phyloP scores from a whole-genome alignment of 495 filamentous ascomycete genomes.

The Penicillium waksmanii region DNA sequence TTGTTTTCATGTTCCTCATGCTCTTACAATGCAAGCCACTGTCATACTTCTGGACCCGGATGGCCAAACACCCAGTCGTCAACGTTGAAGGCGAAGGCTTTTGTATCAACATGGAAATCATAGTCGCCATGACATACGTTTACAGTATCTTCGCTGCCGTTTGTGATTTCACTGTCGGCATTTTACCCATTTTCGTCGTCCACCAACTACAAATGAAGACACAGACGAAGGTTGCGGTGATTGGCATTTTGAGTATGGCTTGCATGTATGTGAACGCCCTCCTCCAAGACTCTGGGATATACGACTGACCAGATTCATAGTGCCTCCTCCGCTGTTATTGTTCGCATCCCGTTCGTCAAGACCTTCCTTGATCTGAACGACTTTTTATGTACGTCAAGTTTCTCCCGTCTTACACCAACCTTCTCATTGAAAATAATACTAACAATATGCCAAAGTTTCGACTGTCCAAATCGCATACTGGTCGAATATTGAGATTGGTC shows the following conservation, averaged over 20 bases:
- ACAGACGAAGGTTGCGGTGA: conserved; percentile 31
- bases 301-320: conserved; percentile 17
- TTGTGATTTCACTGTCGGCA: conserved; percentile 36
- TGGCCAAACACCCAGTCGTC: not conserved
- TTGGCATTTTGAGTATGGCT: conserved; percentile 32
- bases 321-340: conserved; percentile 32
- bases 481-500: conserved; percentile 36
- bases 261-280: conserved; percentile 28
- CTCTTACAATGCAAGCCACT: conserved; percentile 35
- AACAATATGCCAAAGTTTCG: conserved; percentile 18
- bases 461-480: conserved; percentile 37
- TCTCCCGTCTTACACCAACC: not conserved
- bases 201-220: conserved; percentile 33
- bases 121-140: conserved; percentile 29
- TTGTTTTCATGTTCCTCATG: conserved; percentile 34
- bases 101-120: conserved; percentile 12
- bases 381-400: conserved; percentile 32
- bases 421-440: not conserved
- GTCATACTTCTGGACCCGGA: conserved; percentile 34
- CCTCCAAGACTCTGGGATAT: not conserved
- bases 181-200: conserved; percentile 31
- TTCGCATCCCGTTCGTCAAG: conserved; percentile 33
- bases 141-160: conserved; percentile 34
- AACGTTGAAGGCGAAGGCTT: conserved; percentile 18
- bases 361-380: conserved; percentile 16